A percentile compares a stretch with the other conserved stretches of the same genome.
Evolutionary conservation across 352 stramenopile species (phyloP).

Genomic region (Phytophthora meadii): DNA sequence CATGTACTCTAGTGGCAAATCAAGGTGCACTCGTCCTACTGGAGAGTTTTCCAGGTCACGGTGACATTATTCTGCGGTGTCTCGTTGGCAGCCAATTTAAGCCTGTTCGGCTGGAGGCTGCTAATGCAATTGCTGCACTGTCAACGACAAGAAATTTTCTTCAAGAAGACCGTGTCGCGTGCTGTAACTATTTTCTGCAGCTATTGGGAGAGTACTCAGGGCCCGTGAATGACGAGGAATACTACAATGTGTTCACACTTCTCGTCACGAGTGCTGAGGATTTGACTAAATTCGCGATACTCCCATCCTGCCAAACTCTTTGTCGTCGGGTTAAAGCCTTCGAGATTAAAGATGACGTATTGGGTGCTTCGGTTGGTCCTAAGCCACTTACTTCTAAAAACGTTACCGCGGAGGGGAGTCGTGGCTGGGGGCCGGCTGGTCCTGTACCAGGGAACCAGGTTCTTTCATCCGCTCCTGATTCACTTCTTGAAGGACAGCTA

Average conservation of each 20-base stretch:
- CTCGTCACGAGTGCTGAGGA: constrained; percentile 58
- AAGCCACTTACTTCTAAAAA: constrained; percentile 12
- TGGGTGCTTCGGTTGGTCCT: neutral
- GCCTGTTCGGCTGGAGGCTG: constrained; percentile 56
- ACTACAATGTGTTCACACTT: constrained; percentile 68
- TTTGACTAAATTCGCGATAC: constrained; percentile 52
- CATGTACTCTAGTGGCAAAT: constrained; percentile 37
- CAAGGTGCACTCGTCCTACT: constrained; percentile 47
- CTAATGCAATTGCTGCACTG: constrained; percentile 50
- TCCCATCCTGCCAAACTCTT: constrained; percentile 52
- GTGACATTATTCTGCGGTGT: constrained; percentile 51
- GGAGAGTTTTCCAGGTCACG: constrained; percentile 44
- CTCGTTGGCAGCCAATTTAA: constrained; percentile 56
- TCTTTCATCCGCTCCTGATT: constrained; percentile 33
- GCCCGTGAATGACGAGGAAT: constrained; percentile 55
- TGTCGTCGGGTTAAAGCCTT: constrained; percentile 63
- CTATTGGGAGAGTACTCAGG: constrained; percentile 59
- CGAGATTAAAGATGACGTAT: constrained; percentile 34
- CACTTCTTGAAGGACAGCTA: constrained; percentile 60
- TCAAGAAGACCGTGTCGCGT: constrained; percentile 52
- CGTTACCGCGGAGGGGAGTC: constrained; percentile 19
- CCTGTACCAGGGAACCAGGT: constrained; percentile 18
- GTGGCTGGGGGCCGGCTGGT: constrained; percentile 4
- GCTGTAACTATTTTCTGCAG: constrained; percentile 55
- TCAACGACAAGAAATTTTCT: constrained; percentile 54